Evolutionary conservation across 345 rosid species (phyloP).

Genomic region (Triadica sebifera): DNA sequence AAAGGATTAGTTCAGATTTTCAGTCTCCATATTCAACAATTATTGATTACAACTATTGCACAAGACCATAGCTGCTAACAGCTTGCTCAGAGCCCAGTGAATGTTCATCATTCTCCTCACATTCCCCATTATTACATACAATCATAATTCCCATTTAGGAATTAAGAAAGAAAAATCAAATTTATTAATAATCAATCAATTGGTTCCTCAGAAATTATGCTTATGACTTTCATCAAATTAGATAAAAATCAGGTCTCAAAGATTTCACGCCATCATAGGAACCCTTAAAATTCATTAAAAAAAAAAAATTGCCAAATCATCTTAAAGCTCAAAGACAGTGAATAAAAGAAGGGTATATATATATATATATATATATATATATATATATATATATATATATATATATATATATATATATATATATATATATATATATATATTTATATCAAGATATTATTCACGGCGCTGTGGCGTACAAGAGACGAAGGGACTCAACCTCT

Average conservation of each 20-base stretch:
- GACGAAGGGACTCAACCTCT: conserved; percentile 55
- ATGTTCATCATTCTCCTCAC: conserved; percentile 39
- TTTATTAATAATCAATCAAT: background rate
- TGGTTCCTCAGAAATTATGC: conserved; percentile 49
- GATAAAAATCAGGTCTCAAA: conserved; percentile 53
- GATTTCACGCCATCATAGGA: conserved; percentile 58
- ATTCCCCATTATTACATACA: background rate
- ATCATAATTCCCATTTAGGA: too few relatives aligned
- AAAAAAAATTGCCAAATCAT: too few relatives aligned
- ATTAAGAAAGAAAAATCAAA: too few relatives aligned
- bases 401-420: too few relatives aligned
- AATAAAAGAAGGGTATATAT: too few relatives aligned
- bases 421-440: too few relatives aligned
- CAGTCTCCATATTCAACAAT: too few relatives aligned
- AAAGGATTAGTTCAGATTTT: too few relatives aligned
- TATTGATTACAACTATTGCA: too few relatives aligned
- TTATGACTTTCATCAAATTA: conserved; percentile 39
- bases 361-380: too few relatives aligned
- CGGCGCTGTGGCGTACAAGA: conserved; percentile 25
- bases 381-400: too few relatives aligned
- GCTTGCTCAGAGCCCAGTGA: conserved; percentile 66
- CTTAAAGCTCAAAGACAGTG: background rate
- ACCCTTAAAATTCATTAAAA: conserved; percentile 4
- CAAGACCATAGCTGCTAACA: too few relatives aligned
- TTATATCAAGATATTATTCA: conserved; percentile 46